phyloP scores from a whole-genome alignment of 75 land plant species.

The Selaginella tamariscina region DNA sequence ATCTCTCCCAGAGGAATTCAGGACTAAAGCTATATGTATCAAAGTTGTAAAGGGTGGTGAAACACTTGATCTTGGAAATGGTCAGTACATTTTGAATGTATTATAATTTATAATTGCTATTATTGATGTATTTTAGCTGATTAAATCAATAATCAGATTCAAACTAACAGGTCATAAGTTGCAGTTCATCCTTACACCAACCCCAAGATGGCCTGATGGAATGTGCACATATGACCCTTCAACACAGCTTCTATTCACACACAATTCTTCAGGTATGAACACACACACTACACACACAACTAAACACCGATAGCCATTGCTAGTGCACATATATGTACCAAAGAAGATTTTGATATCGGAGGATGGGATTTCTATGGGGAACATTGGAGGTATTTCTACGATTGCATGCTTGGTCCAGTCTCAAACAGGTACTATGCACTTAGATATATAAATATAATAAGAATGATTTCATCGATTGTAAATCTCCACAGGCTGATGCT shows the following conservation, averaged over 20 bases:
- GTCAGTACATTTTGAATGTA: slow-evolving; percentile 12
- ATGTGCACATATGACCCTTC: slow-evolving; percentile 46
- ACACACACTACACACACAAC: too few species aligned
- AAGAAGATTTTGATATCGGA: slow-evolving; percentile 31
- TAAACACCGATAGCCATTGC: too few species aligned
- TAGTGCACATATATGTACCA: slow-evolving; percentile 38
- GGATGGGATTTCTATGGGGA: slow-evolving; percentile 38
- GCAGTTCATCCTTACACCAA: slow-evolving; percentile 33
- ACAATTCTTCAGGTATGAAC: slow-evolving; percentile 39
- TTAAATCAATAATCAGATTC: too few species aligned
- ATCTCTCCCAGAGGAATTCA: slow-evolving; percentile 18
- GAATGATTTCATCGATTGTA: too few species aligned
- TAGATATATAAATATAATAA: not conserved
- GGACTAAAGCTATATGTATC: slow-evolving; percentile 10
- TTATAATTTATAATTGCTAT: not conserved
- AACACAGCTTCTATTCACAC: slow-evolving; percentile 35
- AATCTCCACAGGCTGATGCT: slow-evolving; percentile 25
- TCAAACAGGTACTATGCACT: slow-evolving; percentile 26
- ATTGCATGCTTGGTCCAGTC: slow-evolving; percentile 40
- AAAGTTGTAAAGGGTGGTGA: slow-evolving; percentile 29
- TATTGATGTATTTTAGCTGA: not conserved
- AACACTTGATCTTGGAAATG: slow-evolving; percentile 35
- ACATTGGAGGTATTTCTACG: slow-evolving; percentile 37
- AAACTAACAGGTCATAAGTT: slow-evolving; percentile 25
- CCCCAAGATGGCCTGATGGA: slow-evolving; percentile 45